Conservation (phyloP, 306 rosid genomes). For the Rosa lucieae region DNA sequence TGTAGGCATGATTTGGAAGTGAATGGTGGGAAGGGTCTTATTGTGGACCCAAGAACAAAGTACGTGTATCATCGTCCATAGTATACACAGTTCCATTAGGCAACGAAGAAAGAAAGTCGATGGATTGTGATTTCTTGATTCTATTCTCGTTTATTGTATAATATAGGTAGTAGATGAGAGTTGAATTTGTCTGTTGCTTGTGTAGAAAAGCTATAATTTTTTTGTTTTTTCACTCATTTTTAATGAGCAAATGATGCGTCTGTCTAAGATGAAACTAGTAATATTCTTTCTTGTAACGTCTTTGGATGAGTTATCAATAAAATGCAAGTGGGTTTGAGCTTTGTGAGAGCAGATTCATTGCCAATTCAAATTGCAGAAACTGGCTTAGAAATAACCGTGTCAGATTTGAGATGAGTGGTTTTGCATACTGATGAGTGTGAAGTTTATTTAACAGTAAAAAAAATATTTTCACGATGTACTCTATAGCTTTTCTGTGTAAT, state of each 20-base stretch:
- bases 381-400: not conserved
- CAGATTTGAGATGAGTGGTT: too few species aligned
- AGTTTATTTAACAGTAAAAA: too few species aligned
- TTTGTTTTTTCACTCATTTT: slow-evolving; percentile 16
- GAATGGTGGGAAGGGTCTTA: slow-evolving; percentile 94
- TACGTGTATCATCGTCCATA: slow-evolving; percentile 88
- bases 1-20: slow-evolving; percentile 96
- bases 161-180: slow-evolving; percentile 33
- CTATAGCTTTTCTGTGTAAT: too few species aligned
- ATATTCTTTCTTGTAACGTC: slow-evolving; percentile 25
- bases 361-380: not conserved
- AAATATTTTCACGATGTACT: too few species aligned
- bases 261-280: slow-evolving; percentile 32
- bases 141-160: slow-evolving; percentile 19
- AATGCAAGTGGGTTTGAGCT: slow-evolving; percentile 25
- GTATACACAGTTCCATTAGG: slow-evolving; percentile 20
- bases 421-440: too few species aligned
- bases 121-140: slow-evolving; percentile 31
- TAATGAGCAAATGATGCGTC: slow-evolving; percentile 14
- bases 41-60: slow-evolving; percentile 88
- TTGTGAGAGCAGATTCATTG: not conserved
- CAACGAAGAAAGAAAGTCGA: slow-evolving; percentile 17
- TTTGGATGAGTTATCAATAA: slow-evolving; percentile 27
- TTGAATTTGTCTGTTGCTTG: slow-evolving; percentile 26
- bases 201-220: slow-evolving; percentile 29